Conservation (phyloP, 257 asterid species). For the Solanum phureja region DNA sequence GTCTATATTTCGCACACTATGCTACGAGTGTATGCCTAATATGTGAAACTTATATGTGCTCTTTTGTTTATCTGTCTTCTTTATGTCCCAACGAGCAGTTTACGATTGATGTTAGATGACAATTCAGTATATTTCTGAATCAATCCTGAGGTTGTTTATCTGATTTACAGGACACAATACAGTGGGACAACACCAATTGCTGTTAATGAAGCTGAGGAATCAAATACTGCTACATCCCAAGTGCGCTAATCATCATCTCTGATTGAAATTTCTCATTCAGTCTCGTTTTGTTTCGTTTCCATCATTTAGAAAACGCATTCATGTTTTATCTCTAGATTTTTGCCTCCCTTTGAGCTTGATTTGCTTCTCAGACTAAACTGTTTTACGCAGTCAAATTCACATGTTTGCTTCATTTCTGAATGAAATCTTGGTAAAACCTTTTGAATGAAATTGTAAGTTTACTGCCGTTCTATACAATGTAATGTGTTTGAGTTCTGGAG, state of each 20-base stretch:
- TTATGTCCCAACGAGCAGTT: background rate
- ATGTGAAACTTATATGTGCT: background rate
- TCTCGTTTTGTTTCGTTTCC: background rate
- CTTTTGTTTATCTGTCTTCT: background rate
- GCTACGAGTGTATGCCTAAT: background rate
- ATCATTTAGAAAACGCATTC: background rate
- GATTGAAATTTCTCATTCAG: background rate
- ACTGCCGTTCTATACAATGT: background rate
- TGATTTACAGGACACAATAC: constrained; percentile 17
- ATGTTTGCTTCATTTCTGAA: background rate
- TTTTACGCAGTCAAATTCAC: background rate
- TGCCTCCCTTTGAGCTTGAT: background rate
- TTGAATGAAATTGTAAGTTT: background rate
- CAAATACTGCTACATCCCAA: constrained; percentile 19
- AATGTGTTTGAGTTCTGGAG: background rate
- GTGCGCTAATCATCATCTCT: background rate
- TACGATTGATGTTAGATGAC: background rate
- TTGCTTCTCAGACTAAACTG: background rate
- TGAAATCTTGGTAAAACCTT: background rate
- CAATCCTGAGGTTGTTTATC: background rate
- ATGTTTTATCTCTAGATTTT: background rate
- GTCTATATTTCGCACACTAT: background rate
- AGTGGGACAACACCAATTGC: constrained; percentile 10
- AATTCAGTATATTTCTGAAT: background rate
- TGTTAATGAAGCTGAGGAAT: constrained; percentile 13